Evolutionary conservation across 2,329 filamentous ascomycete genomes (phyloP), one percentile per base, ranked within the genome.

Genomic region (Ascochyta koolunga): DNA sequence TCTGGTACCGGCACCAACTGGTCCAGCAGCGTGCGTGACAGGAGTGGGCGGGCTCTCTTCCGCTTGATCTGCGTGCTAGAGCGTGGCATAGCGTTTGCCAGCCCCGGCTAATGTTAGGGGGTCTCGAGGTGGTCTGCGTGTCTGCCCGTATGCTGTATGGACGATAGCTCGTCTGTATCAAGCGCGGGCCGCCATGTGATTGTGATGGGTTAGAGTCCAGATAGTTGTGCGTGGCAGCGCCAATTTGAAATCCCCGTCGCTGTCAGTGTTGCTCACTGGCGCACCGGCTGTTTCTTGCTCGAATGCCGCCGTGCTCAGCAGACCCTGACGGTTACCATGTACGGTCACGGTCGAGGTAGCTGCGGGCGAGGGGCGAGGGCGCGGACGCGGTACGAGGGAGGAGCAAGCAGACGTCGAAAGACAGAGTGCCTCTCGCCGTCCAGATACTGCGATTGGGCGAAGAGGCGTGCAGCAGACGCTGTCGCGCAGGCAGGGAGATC

Each of bases 361-460:
- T 56, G 47, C 43, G 44, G 25, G 44, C 43, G 50, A 51, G 41
- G 43, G 43, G 59, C 50, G 56, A 44, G 59, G 56, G 59, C 50
- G 56, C 47, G 59, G 56, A 46, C 42, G 51, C 38, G 40, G 54
- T 53, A 50, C 41, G 56, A 52, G 53, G 47, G 56, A 58, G 47
- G 15, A 47, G 47, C 36, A 27, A 53, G 50, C 45, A 38, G 51
- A 54, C 48, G 44, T 40, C 54, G 50, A 50, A 39, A 51, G 48
- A 50, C 54, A 48, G 38, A 44, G 50, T 36, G 45, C 52, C 33
- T 56, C 51, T 56, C 54, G 42, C 35, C 36, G 56, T 56, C 59
- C 62, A 59, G 54, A 48, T 42, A 37, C 53, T 50, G 59, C 59
- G 59, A 73, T 72, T 73, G 70, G 70, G 40, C 53, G 47, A 33